Percentiles rank a stretch among this genome's conserved stretches.
Evolutionary conservation across 495 filamentous ascomycete genomes (phyloP).

Genomic region (Penicillium soppii): DNA sequence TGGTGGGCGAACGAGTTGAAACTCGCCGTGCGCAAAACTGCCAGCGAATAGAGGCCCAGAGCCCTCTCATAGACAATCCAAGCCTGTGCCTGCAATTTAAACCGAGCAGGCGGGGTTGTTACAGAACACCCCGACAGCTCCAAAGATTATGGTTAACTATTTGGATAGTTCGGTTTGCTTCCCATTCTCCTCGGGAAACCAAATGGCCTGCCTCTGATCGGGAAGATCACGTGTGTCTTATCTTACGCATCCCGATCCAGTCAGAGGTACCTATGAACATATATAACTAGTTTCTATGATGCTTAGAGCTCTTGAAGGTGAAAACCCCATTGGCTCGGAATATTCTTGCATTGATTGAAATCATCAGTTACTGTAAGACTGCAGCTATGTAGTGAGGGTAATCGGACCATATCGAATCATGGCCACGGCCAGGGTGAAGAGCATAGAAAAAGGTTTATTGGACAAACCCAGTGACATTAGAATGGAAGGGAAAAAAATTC

Average conservation of each 20-base stretch:
- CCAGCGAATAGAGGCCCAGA: slow-evolving; percentile 19
- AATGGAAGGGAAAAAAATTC: slow-evolving; percentile 8
- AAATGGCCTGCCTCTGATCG: slow-evolving; percentile 4
- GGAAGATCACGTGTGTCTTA: slow-evolving; percentile 25
- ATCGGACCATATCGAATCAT: too few species aligned
- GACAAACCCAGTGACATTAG: neutral
- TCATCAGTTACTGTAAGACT: too few species aligned
- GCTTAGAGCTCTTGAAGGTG: too few species aligned
- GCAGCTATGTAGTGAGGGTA: too few species aligned
- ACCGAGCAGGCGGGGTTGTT: slow-evolving; percentile 21
- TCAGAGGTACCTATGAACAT: too few species aligned
- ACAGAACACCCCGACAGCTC: slow-evolving; percentile 24
- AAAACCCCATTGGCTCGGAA: too few species aligned
- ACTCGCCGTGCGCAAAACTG: slow-evolving; percentile 26
- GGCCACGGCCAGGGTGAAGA: too few species aligned
- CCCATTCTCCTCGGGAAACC: slow-evolving; percentile 31
- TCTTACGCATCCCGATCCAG: too few species aligned
- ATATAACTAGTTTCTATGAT: too few species aligned
- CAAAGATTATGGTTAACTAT: slow-evolving; percentile 18
- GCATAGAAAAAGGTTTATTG: slow-evolving; percentile 7
- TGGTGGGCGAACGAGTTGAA: slow-evolving; percentile 31
- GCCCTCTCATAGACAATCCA: slow-evolving; percentile 26
- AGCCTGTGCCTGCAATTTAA: slow-evolving; percentile 13
- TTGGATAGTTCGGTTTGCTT: slow-evolving; percentile 6
- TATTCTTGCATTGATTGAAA: too few species aligned